Conservation (phyloP, 345 rosid genomes). For the Gossypium stocksii region DNA sequence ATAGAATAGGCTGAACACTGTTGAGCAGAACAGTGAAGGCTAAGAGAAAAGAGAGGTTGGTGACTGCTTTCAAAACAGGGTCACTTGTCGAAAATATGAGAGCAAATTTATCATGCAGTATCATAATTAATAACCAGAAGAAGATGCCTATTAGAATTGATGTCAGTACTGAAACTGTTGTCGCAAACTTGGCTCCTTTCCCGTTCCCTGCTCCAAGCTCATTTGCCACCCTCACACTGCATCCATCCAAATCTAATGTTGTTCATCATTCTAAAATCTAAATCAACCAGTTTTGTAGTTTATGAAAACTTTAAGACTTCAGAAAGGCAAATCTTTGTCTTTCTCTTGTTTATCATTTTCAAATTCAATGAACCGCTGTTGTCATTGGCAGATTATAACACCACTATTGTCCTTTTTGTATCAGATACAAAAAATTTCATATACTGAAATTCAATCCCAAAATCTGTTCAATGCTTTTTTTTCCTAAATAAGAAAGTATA, state of each 20-base stretch:
- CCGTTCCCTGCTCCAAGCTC: constrained; percentile 95
- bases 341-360: no score
- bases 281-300: no score
- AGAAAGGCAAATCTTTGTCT: no score
- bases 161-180: constrained; percentile 49
- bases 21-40: constrained; percentile 79
- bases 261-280: not conserved
- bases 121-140: constrained; percentile 49
- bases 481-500: no score
- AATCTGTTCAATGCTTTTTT: no score
- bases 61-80: constrained; percentile 50
- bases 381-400: no score
- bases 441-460: no score
- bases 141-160: constrained; percentile 52
- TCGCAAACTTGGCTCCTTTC: constrained; percentile 74
- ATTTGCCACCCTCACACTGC: constrained; percentile 82
- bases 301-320: no score
- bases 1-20: constrained; percentile 82
- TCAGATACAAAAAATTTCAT: no score
- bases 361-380: no score
- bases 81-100: constrained; percentile 60
- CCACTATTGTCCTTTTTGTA: no score
- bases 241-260: not conserved
- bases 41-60: constrained; percentile 49
- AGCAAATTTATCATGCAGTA: constrained; percentile 39